These are phyloP conservation scores for Eimeria maxima DNA, from an alignment of 169 alveolate genomes.

Conservation along the genomic window DNA sequence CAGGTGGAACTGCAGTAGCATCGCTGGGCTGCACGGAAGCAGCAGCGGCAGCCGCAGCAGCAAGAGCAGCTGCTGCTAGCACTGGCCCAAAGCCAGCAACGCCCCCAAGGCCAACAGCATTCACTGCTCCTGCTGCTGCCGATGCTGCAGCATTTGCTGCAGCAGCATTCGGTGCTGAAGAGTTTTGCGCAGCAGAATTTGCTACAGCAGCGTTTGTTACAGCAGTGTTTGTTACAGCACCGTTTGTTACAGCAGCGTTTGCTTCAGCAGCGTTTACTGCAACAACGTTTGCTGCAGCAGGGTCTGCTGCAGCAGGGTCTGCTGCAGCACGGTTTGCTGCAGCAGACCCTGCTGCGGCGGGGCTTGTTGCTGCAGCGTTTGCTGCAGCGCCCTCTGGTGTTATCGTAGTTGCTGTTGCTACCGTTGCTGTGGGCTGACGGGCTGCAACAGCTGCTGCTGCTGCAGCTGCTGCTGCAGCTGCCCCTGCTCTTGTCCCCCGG, in stretches of 20 bases:
- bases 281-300: no score
- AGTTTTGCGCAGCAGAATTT: no score
- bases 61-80: constrained; percentile 14
- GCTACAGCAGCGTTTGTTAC: no score
- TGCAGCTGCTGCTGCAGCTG: constrained; percentile 27
- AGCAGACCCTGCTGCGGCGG: no score
- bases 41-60: not conserved
- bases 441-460: constrained; percentile 44
- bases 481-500: not conserved
- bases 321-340: no score
- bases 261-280: no score
- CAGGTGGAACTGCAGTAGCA: not conserved
- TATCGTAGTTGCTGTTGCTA: not conserved
- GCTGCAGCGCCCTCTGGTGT: not conserved
- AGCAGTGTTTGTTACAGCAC: no score
- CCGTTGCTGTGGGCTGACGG: not conserved
- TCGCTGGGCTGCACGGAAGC: not conserved
- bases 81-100: not conserved
- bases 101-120: not conserved
- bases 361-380: not conserved
- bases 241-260: no score
- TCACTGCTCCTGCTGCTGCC: not conserved
- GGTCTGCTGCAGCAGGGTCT: no score
- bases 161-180: no score
- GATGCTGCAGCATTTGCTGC: not conserved